phyloP scores from a whole-genome alignment of 805 yeast genomes.

The Candida manassasensis region DNA sequence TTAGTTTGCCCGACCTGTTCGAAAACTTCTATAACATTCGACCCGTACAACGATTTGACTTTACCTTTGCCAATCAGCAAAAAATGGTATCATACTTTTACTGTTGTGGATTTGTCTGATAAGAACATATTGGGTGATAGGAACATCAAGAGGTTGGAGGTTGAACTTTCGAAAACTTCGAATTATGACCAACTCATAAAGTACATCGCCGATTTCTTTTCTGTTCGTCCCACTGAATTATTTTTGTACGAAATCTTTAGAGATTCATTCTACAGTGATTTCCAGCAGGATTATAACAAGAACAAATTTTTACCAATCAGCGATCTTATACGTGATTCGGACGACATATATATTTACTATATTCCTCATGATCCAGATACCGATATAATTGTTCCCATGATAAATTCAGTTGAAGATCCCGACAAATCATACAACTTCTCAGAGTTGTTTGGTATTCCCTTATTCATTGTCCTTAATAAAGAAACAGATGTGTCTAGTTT shows the following conservation, averaged over 20 bases:
- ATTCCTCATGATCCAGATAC: constrained; percentile 41
- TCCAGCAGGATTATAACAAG: constrained; percentile 51
- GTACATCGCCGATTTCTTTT: constrained; percentile 50
- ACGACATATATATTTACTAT: constrained; percentile 60
- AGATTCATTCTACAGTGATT: constrained; percentile 63
- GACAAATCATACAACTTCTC: constrained; percentile 32
- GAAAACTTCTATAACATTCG: constrained; percentile 82
- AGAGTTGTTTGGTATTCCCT: constrained; percentile 69
- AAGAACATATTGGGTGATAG: constrained; percentile 1
- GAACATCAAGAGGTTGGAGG: constrained; percentile 46
- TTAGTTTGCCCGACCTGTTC: constrained; percentile 81
- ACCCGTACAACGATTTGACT: constrained; percentile 88
- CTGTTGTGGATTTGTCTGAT: constrained; percentile 50
- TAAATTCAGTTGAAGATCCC: constrained; percentile 40
- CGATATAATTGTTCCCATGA: constrained; percentile 53
- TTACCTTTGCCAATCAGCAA: constrained; percentile 78
- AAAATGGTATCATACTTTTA: constrained; percentile 64
- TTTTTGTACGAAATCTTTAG: constrained; percentile 49
- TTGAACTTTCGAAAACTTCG: constrained; percentile 65
- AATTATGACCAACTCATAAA: constrained; percentile 58
- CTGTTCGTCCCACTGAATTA: constrained; percentile 21
- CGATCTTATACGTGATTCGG: constrained; percentile 60
- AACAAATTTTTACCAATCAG: constrained; percentile 59
- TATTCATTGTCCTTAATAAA: constrained; percentile 55
- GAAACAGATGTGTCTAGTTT: constrained; percentile 49